These are phyloP conservation scores for Wickerhamiella musiphila DNA, from an alignment of 805 yeast genomes.

Conservation along the genomic window DNA sequence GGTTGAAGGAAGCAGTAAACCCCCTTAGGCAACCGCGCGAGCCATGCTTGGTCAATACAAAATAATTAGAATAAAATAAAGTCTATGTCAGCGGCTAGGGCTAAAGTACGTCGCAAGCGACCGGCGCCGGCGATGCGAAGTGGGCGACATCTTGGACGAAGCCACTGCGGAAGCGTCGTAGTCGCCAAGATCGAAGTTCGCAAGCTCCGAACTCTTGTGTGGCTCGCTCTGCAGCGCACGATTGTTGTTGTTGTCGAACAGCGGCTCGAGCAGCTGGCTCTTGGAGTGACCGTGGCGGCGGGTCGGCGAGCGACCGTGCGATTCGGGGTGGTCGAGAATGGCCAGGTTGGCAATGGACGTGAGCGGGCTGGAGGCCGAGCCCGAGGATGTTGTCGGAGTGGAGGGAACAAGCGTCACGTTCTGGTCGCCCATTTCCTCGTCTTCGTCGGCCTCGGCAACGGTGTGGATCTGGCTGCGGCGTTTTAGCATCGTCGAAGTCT, in stretches of 20 bases:
- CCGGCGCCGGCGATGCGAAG: too few species aligned
- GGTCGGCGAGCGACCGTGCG: neutral
- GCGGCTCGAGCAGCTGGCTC: neutral
- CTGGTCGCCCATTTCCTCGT: conserved; percentile 5
- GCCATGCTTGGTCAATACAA: too few species aligned
- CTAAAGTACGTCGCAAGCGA: too few species aligned
- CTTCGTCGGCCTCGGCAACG: conserved; percentile 16
- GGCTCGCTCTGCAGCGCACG: neutral
- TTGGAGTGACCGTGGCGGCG: neutral
- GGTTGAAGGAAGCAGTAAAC: too few species aligned
- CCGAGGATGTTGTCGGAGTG: neutral
- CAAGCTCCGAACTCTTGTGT: neutral
- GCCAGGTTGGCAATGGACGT: conserved; percentile 2
- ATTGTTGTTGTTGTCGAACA: neutral
- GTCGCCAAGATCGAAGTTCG: conserved; percentile 1
- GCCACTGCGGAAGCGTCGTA: neutral
- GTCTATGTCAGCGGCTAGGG: too few species aligned
- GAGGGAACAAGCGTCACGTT: neutral
- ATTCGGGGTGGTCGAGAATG: neutral
- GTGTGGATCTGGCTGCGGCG: conserved; percentile 10
- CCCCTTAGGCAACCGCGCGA: too few species aligned
- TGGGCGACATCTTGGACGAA: neutral
- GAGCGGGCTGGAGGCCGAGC: neutral
- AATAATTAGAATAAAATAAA: too few species aligned
- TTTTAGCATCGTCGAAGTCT: conserved; percentile 5